These are phyloP conservation scores for Phytopythium chamaehyphon DNA, from an alignment of 352 stramenopile genomes.

Conservation along the genomic window DNA sequence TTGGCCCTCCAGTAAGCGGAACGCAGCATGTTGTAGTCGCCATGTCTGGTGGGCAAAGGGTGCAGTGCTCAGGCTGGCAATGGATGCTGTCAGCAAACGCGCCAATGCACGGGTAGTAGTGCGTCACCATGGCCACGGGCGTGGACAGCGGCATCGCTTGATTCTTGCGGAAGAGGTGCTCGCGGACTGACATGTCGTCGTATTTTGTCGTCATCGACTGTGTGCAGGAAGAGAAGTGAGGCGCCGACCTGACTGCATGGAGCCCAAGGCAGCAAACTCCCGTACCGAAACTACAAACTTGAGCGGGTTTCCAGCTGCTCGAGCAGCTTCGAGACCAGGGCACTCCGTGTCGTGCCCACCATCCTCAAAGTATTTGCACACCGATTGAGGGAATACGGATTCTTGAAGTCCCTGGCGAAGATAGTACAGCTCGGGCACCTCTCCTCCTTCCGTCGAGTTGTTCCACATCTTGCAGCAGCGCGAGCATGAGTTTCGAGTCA, in stretches of 20 bases:
- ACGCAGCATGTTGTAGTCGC: slow-evolving; percentile 77
- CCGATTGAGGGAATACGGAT: slow-evolving; percentile 59
- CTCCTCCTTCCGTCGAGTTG: slow-evolving; percentile 75
- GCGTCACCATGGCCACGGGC: slow-evolving; percentile 65
- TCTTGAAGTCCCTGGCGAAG: slow-evolving; percentile 69
- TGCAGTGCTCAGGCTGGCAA: slow-evolving; percentile 59
- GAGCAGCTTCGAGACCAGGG: slow-evolving; percentile 49
- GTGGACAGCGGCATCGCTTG: slow-evolving; percentile 77
- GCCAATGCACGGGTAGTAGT: slow-evolving; percentile 80
- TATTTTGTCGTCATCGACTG: slow-evolving; percentile 79
- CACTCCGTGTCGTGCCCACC: slow-evolving; percentile 62
- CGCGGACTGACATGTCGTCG: slow-evolving; percentile 73
- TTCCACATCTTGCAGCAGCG: slow-evolving; percentile 81
- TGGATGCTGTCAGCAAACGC: slow-evolving; percentile 50
- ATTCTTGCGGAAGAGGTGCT: slow-evolving; percentile 68
- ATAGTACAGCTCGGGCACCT: slow-evolving; percentile 75
- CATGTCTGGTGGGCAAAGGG: slow-evolving; percentile 70
- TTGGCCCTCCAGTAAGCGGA: slow-evolving; percentile 57
- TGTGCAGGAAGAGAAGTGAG: background rate
- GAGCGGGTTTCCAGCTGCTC: slow-evolving; percentile 49
- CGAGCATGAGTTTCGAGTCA: too few relatives aligned
- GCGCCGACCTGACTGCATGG: background rate
- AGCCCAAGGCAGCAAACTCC: slow-evolving; percentile 4
- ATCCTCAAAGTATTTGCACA: slow-evolving; percentile 70
- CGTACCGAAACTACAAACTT: slow-evolving; percentile 66